These are phyloP conservation scores for Hansenula lynferdii DNA, from an alignment of 1,139 yeast genomes.

Conservation along the genomic window DNA sequence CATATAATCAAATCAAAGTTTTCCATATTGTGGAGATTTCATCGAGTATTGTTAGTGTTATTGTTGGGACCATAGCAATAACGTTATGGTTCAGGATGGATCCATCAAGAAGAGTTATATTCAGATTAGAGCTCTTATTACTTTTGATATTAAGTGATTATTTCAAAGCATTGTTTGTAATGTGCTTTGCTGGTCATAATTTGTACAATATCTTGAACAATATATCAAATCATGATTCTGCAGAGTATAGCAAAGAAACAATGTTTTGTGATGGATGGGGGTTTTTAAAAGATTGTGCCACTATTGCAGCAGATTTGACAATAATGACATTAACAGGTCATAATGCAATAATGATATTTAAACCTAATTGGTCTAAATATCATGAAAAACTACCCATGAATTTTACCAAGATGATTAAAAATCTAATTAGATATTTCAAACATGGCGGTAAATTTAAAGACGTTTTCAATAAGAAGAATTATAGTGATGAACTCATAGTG, in stretches of 20 bases:
- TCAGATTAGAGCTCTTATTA: constrained; percentile 16
- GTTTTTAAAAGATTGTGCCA: constrained; percentile 8
- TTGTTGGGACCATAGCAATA: constrained; percentile 12
- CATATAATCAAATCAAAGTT: constrained; percentile 3
- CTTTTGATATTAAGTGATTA: constrained; percentile 13
- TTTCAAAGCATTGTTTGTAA: constrained; percentile 12
- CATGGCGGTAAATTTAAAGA: background rate
- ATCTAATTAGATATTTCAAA: background rate
- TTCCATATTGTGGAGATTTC: constrained; percentile 10
- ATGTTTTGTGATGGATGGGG: constrained; percentile 20
- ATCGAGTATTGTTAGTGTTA: constrained; percentile 10
- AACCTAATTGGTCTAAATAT: constrained; percentile 8
- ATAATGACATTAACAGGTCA: constrained; percentile 16
- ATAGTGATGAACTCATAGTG: background rate
- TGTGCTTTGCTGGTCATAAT: constrained; percentile 8
- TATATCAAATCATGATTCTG: background rate
- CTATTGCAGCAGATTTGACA: constrained; percentile 12
- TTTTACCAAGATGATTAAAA: constrained; percentile 1
- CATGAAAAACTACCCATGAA: constrained; percentile 11
- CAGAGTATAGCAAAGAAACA: too few species aligned
- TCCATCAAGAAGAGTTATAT: constrained; percentile 15
- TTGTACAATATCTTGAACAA: constrained; percentile 1
- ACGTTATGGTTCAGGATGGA: constrained; percentile 18
- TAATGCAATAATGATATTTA: constrained; percentile 17
- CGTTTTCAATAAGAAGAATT: constrained; percentile 3